Percentiles rank a stretch among this genome's conserved stretches.
Evolutionary conservation across 1,284 basidiomycete species (phyloP).

Genomic region (Puccinia brachypodii): DNA sequence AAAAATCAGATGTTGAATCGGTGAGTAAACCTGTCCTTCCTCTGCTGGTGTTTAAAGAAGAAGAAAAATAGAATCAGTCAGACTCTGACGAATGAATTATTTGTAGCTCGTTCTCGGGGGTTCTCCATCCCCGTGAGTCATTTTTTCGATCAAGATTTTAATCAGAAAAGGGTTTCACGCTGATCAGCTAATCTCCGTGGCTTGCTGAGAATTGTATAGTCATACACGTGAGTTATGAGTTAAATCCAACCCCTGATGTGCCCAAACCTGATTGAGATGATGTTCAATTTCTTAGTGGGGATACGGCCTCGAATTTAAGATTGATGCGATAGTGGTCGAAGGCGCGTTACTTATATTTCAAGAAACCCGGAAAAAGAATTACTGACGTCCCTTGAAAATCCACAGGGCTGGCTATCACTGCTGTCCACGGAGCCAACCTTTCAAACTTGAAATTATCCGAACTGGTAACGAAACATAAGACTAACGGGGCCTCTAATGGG

Average conservation of each 20-base stretch:
- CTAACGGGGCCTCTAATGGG: not conserved
- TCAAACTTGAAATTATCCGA: constrained; percentile 9
- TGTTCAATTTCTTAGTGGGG: constrained; percentile 31
- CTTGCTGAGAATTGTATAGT: constrained; percentile 22
- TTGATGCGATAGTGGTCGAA: constrained; percentile 42
- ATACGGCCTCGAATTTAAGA: constrained; percentile 41
- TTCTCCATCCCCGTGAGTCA: constrained; percentile 41
- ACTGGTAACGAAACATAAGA: not conserved
- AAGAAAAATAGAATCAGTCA: not conserved
- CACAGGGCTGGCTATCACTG: constrained; percentile 33
- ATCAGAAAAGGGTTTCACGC: not conserved
- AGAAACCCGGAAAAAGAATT: not conserved
- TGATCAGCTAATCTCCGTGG: not conserved
- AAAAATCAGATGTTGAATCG: constrained; percentile 35
- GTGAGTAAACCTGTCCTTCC: not conserved
- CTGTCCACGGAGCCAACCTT: constrained; percentile 20
- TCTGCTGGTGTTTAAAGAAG: not conserved
- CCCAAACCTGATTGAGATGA: not conserved
- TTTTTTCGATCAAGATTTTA: not conserved
- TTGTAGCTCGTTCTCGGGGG: constrained; percentile 20
- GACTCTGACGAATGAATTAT: not conserved
- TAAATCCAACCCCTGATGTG: not conserved
- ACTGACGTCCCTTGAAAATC: not conserved
- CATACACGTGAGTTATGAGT: constrained; percentile 33
- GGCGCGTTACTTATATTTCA: constrained; percentile 1